Percentiles rank a stretch among this genome's conserved stretches.
Conservation (phyloP, 257 asterid genomes). For the Capsicum pubescens region DNA sequence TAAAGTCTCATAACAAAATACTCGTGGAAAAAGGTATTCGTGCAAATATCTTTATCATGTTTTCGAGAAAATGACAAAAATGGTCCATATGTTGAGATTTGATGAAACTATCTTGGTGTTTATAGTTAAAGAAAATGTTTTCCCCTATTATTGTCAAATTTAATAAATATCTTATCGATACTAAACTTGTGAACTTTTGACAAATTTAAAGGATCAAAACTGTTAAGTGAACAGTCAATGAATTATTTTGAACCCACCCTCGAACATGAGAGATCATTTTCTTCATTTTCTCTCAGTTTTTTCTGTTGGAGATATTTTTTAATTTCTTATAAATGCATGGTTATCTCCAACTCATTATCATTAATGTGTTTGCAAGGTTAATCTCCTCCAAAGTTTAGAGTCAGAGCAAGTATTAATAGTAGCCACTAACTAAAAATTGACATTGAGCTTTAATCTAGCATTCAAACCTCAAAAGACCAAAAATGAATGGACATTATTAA, state of each 20-base stretch:
- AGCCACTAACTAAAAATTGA: constrained; percentile 5
- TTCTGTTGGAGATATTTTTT: background rate
- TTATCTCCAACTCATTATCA: background rate
- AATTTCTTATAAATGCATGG: background rate
- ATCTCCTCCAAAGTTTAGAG: background rate
- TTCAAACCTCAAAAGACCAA: constrained; percentile 9
- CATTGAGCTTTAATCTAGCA: constrained; percentile 18
- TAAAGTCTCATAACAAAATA: too few relatives aligned
- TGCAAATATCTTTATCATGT: too few relatives aligned
- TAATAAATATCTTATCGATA: too few relatives aligned
- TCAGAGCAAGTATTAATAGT: background rate
- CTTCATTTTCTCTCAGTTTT: background rate
- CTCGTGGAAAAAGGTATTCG: too few relatives aligned
- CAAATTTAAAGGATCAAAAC: too few relatives aligned
- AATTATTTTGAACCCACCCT: background rate
- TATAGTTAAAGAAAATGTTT: too few relatives aligned
- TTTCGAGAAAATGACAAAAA: too few relatives aligned
- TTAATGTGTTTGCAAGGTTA: background rate
- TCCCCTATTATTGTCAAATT: too few relatives aligned
- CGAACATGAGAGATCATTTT: background rate
- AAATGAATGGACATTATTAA: background rate
- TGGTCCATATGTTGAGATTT: too few relatives aligned
- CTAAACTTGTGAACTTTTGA: too few relatives aligned
- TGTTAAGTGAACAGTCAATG: background rate
- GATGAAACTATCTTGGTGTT: too few relatives aligned